A percentile compares a stretch with the other conserved stretches of the same genome.
Conservation (phyloP, 345 rosid genomes). For the Physaria fendleri region DNA sequence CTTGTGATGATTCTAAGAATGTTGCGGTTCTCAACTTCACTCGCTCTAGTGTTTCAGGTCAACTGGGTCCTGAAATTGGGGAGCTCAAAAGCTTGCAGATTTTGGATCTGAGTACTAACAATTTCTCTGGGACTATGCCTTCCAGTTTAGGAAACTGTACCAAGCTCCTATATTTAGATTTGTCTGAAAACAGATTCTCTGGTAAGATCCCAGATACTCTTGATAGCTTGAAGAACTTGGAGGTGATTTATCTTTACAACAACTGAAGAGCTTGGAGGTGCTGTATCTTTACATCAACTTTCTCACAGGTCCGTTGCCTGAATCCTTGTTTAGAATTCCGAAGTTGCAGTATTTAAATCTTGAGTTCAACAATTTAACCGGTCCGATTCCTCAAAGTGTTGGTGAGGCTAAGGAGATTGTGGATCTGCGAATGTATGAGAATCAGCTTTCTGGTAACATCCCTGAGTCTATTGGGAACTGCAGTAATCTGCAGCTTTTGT, state of each 20-base stretch:
- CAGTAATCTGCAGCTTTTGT: constrained; percentile 39
- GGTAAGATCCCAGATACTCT: constrained; percentile 45
- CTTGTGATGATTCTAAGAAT: constrained; percentile 32
- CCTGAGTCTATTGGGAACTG: constrained; percentile 62
- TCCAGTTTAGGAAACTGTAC: constrained; percentile 42
- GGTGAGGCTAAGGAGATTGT: constrained; percentile 41
- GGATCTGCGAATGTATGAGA: constrained; percentile 36
- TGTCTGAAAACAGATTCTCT: constrained; percentile 46
- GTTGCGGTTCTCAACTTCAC: constrained; percentile 52
- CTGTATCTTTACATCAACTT: constrained; percentile 45
- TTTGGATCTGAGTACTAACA: constrained; percentile 47
- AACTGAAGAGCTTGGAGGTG: too few relatives aligned
- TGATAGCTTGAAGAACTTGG: constrained; percentile 34
- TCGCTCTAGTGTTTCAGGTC: constrained; percentile 48
- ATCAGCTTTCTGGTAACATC: constrained; percentile 48
- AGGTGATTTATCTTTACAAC: constrained; percentile 36
- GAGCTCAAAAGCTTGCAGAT: constrained; percentile 33
- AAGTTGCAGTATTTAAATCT: constrained; percentile 36
- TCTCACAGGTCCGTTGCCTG: constrained; percentile 49
- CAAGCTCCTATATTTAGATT: constrained; percentile 40
- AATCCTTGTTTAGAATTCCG: constrained; percentile 38
- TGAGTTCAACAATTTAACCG: constrained; percentile 43
- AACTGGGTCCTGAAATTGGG: constrained; percentile 49
- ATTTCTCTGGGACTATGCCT: constrained; percentile 49
- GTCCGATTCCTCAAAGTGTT: constrained; percentile 47